Evolutionary conservation across 83 land plant genomes (phyloP).

Genomic region (Diphasiastrum complanatum): DNA sequence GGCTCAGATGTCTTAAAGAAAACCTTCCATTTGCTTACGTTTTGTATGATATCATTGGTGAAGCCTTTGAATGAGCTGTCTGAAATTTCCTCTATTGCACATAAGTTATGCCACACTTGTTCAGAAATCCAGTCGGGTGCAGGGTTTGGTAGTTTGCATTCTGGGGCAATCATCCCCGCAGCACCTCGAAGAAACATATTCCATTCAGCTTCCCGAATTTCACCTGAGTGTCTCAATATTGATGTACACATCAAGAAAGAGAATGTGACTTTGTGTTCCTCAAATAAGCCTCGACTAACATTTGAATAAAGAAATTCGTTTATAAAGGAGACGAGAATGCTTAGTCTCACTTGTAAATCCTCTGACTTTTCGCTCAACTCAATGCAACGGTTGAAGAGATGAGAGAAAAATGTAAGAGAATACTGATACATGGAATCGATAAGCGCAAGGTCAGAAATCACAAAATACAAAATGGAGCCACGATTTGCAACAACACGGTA

Average conservation of each 20-base stretch:
- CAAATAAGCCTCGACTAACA: conserved; percentile 35
- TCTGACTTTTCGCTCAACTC: conserved; percentile 33
- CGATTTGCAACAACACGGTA: conserved; percentile 34
- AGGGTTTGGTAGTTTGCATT: conserved; percentile 22
- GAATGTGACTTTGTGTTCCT: conserved; percentile 37
- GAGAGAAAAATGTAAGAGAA: conserved; percentile 29
- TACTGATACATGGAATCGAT: conserved; percentile 42
- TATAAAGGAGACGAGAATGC: conserved; percentile 14
- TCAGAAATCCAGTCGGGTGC: conserved; percentile 14
- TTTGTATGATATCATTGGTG: conserved; percentile 2
- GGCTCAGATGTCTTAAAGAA: conserved; percentile 22
- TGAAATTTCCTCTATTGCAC: conserved; percentile 23
- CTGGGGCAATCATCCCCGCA: background rate
- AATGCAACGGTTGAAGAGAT: conserved; percentile 30
- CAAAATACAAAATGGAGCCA: conserved; percentile 37
- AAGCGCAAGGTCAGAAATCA: conserved; percentile 32
- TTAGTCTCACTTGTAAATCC: conserved; percentile 19
- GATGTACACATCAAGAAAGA: conserved; percentile 34
- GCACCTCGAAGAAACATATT: conserved; percentile 19
- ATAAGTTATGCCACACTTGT: conserved; percentile 16
- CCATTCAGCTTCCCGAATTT: conserved; percentile 26
- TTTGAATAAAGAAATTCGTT: conserved; percentile 32
- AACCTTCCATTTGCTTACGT: conserved; percentile 16
- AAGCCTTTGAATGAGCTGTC: conserved; percentile 14
- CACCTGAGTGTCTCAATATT: conserved; percentile 23